These are phyloP conservation scores for Pseudogymnoascus sp. DNA, from an alignment of 2,329 filamentous ascomycete species.

Conservation along the genomic window DNA sequence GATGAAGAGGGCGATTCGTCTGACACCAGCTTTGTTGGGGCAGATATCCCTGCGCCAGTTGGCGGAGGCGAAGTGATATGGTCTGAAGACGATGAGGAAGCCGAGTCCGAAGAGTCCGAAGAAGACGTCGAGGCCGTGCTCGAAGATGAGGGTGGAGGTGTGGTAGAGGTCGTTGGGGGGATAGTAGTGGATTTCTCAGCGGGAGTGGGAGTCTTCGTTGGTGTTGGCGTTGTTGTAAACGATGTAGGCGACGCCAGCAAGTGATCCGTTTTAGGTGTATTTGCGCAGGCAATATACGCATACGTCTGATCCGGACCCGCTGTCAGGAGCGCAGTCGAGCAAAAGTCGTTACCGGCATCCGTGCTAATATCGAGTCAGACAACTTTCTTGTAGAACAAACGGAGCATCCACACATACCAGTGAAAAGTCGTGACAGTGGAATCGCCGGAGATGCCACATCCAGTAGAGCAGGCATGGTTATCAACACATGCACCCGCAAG, in stretches of 20 bases:
- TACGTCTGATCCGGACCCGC: slow-evolving; percentile 30
- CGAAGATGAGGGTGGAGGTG: slow-evolving; percentile 4
- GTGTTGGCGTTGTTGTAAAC: not conserved
- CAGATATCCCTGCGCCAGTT: not conserved
- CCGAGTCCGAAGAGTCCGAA: not conserved
- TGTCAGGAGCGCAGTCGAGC: slow-evolving; percentile 31
- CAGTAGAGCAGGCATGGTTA: slow-evolving; percentile 25
- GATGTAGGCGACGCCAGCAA: slow-evolving; percentile 9
- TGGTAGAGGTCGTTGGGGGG: not conserved
- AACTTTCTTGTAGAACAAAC: slow-evolving; percentile 10
- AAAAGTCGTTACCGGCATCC: slow-evolving; percentile 23
- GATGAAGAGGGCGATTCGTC: not conserved
- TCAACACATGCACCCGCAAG: slow-evolving; percentile 34
- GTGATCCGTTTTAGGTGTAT: slow-evolving; percentile 2
- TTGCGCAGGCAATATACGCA: slow-evolving; percentile 32
- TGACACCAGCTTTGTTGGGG: not conserved
- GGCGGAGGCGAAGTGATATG: not conserved
- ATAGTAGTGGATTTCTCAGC: not conserved
- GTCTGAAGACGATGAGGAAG: not conserved
- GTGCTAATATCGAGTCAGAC: slow-evolving; percentile 9
- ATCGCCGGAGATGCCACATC: slow-evolving; percentile 28
- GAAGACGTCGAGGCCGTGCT: not conserved
- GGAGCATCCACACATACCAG: slow-evolving; percentile 28
- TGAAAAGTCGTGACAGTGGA: slow-evolving; percentile 26
- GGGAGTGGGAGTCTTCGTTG: not conserved